A percentile compares a stretch with the other conserved stretches of the same genome.
These are phyloP conservation scores for Funneliformis mosseae DNA, from an alignment of 192 early-diverging fungal genomes.

Conservation along the genomic window DNA sequence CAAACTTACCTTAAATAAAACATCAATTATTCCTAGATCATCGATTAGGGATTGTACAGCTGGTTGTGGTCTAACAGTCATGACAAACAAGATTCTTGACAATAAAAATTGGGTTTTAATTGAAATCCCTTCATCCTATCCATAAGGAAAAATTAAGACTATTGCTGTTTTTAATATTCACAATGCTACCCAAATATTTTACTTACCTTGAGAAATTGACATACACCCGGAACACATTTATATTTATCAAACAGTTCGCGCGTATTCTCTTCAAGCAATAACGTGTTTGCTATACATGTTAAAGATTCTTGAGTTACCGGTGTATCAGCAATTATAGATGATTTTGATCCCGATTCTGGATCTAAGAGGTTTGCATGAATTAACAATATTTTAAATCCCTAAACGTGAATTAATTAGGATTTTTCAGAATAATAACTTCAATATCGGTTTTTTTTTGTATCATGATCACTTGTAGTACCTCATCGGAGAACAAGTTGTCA, in stretches of 20 bases:
- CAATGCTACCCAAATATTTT: neutral
- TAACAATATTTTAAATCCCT: conserved; percentile 44
- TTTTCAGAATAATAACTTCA: neutral
- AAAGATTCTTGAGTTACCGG: conserved; percentile 51
- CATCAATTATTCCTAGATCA: conserved; percentile 39
- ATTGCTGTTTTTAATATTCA: neutral
- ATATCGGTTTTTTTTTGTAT: neutral
- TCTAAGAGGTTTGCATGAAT: conserved; percentile 39
- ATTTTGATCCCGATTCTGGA: conserved; percentile 27
- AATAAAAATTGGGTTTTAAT: conserved; percentile 62
- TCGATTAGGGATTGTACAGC: conserved; percentile 48
- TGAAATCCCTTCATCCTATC: conserved; percentile 40
- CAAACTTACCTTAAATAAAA: conserved; percentile 43
- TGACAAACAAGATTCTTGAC: conserved; percentile 68
- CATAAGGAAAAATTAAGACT: neutral
- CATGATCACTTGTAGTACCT: conserved; percentile 40
- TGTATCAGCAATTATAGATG: too few species aligned
- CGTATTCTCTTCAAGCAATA: conserved; percentile 55
- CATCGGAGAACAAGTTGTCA: conserved; percentile 56
- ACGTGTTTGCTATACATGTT: conserved; percentile 71
- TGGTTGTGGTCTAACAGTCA: conserved; percentile 53
- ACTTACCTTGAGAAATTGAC: conserved; percentile 50
- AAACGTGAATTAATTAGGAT: neutral
- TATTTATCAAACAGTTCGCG: conserved; percentile 48
- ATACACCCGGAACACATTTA: conserved; percentile 45